Conservation (phyloP, 768 basidiomycete species). For the Rubroboletus satanas region DNA sequence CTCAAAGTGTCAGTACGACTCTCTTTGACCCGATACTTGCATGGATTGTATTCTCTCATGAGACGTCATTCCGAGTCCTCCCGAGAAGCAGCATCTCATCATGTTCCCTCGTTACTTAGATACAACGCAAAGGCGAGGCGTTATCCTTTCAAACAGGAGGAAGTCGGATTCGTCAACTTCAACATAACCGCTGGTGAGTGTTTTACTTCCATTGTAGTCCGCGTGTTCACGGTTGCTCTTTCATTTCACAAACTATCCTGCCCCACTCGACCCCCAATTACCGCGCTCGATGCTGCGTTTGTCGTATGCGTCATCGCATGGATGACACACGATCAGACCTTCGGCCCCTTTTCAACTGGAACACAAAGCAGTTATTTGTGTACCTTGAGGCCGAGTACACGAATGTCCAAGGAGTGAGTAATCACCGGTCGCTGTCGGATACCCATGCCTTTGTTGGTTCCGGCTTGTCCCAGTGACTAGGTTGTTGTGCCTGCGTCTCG, state of each 20-base stretch:
- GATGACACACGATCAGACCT: conserved; percentile 50
- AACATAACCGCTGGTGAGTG: conserved; percentile 72
- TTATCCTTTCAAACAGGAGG: conserved; percentile 60
- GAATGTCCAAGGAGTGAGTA: conserved; percentile 65
- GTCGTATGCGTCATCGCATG: background rate
- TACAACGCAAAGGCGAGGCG: conserved; percentile 48
- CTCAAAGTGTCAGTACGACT: conserved; percentile 70
- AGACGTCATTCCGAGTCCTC: conserved; percentile 9
- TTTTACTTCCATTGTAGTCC: conserved; percentile 26
- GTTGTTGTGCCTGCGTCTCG: conserved; percentile 10
- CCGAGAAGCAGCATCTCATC: conserved; percentile 14
- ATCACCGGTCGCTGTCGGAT: background rate
- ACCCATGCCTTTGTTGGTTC: conserved; percentile 6
- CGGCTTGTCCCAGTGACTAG: conserved; percentile 20
- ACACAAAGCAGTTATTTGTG: conserved; percentile 92
- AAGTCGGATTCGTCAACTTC: conserved; percentile 78
- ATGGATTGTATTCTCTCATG: conserved; percentile 5
- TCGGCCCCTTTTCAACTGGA: conserved; percentile 85
- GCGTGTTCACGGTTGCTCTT: conserved; percentile 26
- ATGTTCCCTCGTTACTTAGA: conserved; percentile 27
- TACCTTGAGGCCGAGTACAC: conserved; percentile 84
- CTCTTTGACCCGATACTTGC: background rate
- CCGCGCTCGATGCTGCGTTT: conserved; percentile 7
- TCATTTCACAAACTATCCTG: too few species aligned
- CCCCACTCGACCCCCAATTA: conserved; percentile 15